Conservation (phyloP, 2,329 filamentous ascomycete genomes). For the Furcasterigmium furcatum region DNA sequence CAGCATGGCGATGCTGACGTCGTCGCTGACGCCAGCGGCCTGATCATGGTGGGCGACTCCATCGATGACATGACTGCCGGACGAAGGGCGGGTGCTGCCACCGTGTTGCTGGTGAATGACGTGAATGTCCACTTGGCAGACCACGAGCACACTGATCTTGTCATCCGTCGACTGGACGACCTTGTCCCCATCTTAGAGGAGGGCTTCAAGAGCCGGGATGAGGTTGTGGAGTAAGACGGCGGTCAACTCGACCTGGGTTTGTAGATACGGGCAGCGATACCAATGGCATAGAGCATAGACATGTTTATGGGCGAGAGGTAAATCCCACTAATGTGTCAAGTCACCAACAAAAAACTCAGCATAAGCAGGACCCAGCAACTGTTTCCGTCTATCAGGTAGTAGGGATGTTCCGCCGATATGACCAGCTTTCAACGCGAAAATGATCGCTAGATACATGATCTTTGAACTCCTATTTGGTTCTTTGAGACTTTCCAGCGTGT, state of each 20-base stretch:
- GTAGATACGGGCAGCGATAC: no score
- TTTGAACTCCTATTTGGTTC: background rate
- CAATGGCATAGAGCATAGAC: no score
- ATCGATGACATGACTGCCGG: conserved; percentile 94
- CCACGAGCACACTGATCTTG: conserved; percentile 75
- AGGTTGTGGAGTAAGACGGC: background rate
- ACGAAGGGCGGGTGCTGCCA: conserved; percentile 77
- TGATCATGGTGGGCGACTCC: conserved; percentile 73
- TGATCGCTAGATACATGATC: conserved; percentile 7
- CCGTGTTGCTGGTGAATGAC: conserved; percentile 84
- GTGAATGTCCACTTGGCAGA: conserved; percentile 67
- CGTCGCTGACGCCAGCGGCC: conserved; percentile 35
- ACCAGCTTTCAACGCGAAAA: background rate
- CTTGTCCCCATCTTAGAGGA: conserved; percentile 70
- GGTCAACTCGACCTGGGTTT: no score
- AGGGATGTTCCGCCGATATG: no score
- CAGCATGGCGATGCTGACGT: conserved; percentile 8
- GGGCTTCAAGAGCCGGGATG: conserved; percentile 51
- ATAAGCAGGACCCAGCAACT: no score
- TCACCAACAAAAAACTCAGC: no score
- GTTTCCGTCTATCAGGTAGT: no score
- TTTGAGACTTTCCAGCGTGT: conserved; percentile 1
- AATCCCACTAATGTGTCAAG: no score
- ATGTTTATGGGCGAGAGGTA: no score
- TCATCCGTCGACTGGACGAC: conserved; percentile 70